A percentile compares a stretch with the other conserved stretches of the same genome.
Conservation (phyloP, 2,329 filamentous ascomycete species). For the Diaporthe humulicola region DNA sequence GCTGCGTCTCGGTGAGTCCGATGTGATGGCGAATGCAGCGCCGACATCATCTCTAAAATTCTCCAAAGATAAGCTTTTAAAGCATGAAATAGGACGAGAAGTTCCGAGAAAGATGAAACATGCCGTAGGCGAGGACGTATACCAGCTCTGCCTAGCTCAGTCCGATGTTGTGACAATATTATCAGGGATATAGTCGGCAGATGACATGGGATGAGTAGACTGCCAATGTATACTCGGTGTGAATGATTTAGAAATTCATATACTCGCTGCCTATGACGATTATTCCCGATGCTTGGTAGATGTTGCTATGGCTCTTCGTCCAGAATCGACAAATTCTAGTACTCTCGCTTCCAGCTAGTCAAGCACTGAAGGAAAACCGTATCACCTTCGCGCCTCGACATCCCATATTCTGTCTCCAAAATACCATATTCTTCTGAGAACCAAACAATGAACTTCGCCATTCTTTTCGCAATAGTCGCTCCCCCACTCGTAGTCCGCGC, state of each 20-base stretch:
- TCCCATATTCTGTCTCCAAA: too few species aligned
- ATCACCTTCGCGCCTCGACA: background rate
- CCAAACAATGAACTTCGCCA: background rate
- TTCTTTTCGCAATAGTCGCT: background rate
- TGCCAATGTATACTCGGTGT: background rate
- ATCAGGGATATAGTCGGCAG: background rate
- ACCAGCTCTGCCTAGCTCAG: background rate
- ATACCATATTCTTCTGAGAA: background rate
- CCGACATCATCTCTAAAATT: background rate
- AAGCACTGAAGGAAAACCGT: too few species aligned
- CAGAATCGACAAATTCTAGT: background rate
- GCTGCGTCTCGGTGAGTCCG: background rate
- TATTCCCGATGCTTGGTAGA: background rate
- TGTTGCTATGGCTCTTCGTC: background rate
- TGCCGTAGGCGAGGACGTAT: background rate
- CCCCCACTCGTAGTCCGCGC: background rate
- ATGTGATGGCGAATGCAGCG: background rate
- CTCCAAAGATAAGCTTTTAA: background rate
- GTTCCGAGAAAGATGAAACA: background rate
- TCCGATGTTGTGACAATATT: conserved; percentile 20
- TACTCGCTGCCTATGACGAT: background rate
- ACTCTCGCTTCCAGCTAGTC: background rate
- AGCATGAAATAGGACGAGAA: background rate
- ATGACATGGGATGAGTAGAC: background rate
- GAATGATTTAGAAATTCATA: background rate